Evolutionary conservation across 2,329 filamentous ascomycete species (phyloP).

Genomic region (Cladosporium sp.): DNA sequence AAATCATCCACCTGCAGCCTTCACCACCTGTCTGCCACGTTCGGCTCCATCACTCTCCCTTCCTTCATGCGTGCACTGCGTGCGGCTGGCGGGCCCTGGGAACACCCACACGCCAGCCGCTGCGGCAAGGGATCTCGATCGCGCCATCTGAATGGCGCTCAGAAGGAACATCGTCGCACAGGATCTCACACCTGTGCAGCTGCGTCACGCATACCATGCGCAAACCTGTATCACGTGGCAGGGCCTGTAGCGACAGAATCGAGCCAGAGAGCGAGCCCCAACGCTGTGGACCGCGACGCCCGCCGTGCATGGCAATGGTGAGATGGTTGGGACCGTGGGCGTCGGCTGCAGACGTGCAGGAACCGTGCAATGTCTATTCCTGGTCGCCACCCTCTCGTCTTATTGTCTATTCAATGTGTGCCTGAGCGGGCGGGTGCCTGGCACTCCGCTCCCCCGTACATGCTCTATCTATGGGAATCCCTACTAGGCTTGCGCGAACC

Average conservation of each 20-base stretch:
- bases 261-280: not conserved
- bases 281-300: slow-evolving; percentile 5
- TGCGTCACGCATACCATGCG: slow-evolving; percentile 9
- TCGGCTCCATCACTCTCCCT: slow-evolving; percentile 18
- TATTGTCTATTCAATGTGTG: no score
- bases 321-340: slow-evolving; percentile 11
- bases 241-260: not conserved
- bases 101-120: slow-evolving; percentile 1
- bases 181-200: slow-evolving; percentile 19
- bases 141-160: slow-evolving; percentile 20
- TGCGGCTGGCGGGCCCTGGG: not conserved
- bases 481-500: slow-evolving; percentile 38
- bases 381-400: slow-evolving; percentile 5
- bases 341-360: no score
- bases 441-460: not conserved
- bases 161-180: slow-evolving; percentile 14
- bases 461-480: slow-evolving; percentile 22
- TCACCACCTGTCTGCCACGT: slow-evolving; percentile 23
- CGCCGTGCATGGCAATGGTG: slow-evolving; percentile 5
- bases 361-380: slow-evolving; percentile 13
- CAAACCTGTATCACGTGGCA: slow-evolving; percentile 27
- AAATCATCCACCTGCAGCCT: not conserved
- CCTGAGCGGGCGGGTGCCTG: not conserved
- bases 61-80: slow-evolving; percentile 18
- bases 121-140: slow-evolving; percentile 18